Base-by-base conservation (phyloP, 257 asterid species). In the Lithospermum erythrorhizon region DNA sequence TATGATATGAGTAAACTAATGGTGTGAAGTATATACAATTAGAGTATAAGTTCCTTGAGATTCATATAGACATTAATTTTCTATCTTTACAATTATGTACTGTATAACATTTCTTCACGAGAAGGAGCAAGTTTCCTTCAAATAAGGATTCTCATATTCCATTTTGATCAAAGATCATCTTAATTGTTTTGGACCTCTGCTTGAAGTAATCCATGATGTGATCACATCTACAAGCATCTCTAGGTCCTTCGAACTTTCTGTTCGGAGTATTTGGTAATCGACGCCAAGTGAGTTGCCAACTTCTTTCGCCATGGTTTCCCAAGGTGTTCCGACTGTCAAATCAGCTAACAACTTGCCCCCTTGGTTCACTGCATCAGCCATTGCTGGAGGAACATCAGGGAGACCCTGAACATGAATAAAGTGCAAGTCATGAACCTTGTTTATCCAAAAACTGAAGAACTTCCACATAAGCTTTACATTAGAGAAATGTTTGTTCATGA, bases 231-330 rank as follows among this genome's bases (percentile, higher is more conserved):
- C 94, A 62, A 91, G 95, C 59, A 69, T 64, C 58, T 84, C 87
- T 16, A 91, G 35, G 59, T 91, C 95, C 72, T 82, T 86, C 0
- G 95, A 65, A 24, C 61, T 78, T 53, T 81, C 79, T 21, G 86
- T 56, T 23, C 83, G 80, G 3, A 41, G 49, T 11, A 41, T 11
- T 11, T 41, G 13, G 49, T 41, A 41, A 3, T 41, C 49, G 13
- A 0, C 49, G 18, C 49, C 70, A 7, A 91, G 76, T 3, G 94
- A 70, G 53, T 54, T 78, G 59, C 95, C 78, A 51, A 88, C 79
- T 72, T 93, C 96, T 76, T 82, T 93, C 52, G 98, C 90, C 22
- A 84, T 81, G 2, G 81, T 69, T 79, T 93, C 97, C 99, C 97
- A 93, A 19, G 97, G 99, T 21, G 99, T 89, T 68, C 97, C 97